Evolutionary conservation across 495 filamentous ascomycete species (phyloP).

Genomic region (Aspergillus sparsus): DNA sequence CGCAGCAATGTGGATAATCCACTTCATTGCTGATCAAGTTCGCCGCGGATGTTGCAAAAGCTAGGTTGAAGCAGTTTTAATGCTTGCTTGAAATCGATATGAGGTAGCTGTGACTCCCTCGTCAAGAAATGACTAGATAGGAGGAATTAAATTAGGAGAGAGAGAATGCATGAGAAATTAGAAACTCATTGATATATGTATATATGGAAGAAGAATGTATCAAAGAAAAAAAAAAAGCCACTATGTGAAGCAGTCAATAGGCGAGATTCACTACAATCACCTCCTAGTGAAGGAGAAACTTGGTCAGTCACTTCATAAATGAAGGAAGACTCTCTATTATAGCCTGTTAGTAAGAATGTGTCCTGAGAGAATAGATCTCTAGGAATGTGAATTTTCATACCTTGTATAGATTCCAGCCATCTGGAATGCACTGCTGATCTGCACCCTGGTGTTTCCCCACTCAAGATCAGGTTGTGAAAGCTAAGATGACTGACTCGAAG

Average conservation of each 20-base stretch:
- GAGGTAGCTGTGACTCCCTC: not conserved
- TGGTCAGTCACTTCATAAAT: not conserved
- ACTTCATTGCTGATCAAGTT: conserved; percentile 19
- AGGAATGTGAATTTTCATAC: conserved; percentile 18
- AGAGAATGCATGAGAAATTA: not conserved
- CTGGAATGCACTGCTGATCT: conserved; percentile 2
- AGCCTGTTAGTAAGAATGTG: conserved; percentile 5
- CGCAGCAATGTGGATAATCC: conserved; percentile 10
- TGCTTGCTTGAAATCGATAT: not conserved
- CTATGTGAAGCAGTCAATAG: not conserved
- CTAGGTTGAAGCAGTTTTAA: not conserved
- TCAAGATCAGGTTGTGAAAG: not conserved
- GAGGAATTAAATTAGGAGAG: not conserved
- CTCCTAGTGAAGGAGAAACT: not conserved
- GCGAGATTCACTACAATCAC: not conserved
- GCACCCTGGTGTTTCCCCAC: not conserved
- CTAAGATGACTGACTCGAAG: too few relatives aligned
- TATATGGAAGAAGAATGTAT: not conserved
- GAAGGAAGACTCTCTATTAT: not conserved
- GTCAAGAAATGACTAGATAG: not conserved
- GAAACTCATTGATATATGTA: not conserved
- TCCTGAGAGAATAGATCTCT: not conserved
- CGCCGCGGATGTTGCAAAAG: too few relatives aligned
- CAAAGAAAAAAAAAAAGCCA: not conserved
- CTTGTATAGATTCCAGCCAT: conserved; percentile 3